phyloP scores from a whole-genome alignment of 768 basidiomycete genomes.

The Pleurotus tuber-regium region DNA sequence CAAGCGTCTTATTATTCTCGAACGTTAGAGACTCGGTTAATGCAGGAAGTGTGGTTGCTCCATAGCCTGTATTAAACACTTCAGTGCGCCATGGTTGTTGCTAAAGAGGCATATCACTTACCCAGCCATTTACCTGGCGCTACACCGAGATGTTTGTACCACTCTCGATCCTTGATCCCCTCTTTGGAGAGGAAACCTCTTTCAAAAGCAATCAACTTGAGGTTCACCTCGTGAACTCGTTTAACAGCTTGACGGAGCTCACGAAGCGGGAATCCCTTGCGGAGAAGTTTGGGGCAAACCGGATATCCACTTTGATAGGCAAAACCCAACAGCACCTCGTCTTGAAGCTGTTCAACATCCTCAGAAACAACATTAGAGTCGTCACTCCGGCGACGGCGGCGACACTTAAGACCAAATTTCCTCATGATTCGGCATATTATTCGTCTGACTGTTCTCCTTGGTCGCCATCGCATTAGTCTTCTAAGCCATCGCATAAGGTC shows the following conservation, averaged over 20 bases:
- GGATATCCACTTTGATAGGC: not conserved
- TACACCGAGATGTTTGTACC: constrained; percentile 84
- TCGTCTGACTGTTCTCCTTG: constrained; percentile 23
- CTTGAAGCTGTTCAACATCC: constrained; percentile 2
- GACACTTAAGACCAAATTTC: constrained; percentile 26
- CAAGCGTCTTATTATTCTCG: constrained; percentile 62
- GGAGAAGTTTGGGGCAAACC: not conserved
- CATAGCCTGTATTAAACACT: constrained; percentile 57
- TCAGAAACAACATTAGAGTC: not conserved
- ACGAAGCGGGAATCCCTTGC: constrained; percentile 29
- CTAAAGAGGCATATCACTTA: constrained; percentile 28
- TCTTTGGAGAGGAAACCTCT: constrained; percentile 76
- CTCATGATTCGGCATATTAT: constrained; percentile 34
- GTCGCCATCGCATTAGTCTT: constrained; percentile 28
- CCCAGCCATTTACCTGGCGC: constrained; percentile 87
- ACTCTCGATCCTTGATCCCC: constrained; percentile 78
- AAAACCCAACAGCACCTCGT: not conserved
- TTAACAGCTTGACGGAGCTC: constrained; percentile 56
- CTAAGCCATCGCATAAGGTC: constrained; percentile 33
- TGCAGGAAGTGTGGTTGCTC: constrained; percentile 81
- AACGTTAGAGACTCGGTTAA: constrained; percentile 74
- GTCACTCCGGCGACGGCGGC: constrained; percentile 15
- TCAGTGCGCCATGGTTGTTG: too few relatives aligned
- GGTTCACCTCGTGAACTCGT: constrained; percentile 57
- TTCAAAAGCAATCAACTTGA: constrained; percentile 70